Conservation (phyloP, 1,284 basidiomycete genomes). For the Leccinum insolens region DNA sequence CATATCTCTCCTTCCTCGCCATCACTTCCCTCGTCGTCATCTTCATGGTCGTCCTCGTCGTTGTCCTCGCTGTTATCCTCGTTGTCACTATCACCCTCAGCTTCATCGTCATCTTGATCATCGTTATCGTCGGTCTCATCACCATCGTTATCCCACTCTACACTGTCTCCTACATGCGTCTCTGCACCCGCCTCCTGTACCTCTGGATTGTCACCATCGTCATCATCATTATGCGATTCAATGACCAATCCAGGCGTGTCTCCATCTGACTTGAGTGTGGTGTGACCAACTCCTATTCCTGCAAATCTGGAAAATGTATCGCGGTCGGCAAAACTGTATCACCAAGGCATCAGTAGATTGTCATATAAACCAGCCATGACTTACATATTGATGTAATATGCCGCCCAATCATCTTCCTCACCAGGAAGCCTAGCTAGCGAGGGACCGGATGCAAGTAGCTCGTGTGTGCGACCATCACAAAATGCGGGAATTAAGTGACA, state of each 20-base stretch:
- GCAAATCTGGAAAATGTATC: not conserved
- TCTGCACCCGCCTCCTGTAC: no score
- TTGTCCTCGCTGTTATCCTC: not conserved
- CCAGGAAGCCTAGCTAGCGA: conserved; percentile 1
- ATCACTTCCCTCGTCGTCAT: not conserved
- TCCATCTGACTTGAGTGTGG: not conserved
- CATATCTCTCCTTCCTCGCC: not conserved
- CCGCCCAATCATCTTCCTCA: conserved; percentile 5
- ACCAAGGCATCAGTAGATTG: not conserved
- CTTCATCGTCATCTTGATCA: not conserved
- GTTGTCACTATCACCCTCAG: not conserved
- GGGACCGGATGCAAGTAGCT: not conserved
- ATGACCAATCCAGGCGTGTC: not conserved
- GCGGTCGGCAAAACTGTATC: not conserved
- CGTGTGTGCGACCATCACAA: not conserved
- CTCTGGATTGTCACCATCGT: not conserved
- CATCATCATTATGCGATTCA: not conserved
- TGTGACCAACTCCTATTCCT: not conserved
- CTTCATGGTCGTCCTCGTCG: no score
- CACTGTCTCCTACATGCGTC: not conserved
- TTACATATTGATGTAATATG: conserved; percentile 15
- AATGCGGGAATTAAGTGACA: conserved; percentile 10
- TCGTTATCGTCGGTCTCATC: not conserved
- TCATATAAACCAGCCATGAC: not conserved
- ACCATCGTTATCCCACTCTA: not conserved